These are phyloP conservation scores for Juglanconis oblonga DNA, from an alignment of 2,329 filamentous ascomycete species.

Conservation along the genomic window DNA sequence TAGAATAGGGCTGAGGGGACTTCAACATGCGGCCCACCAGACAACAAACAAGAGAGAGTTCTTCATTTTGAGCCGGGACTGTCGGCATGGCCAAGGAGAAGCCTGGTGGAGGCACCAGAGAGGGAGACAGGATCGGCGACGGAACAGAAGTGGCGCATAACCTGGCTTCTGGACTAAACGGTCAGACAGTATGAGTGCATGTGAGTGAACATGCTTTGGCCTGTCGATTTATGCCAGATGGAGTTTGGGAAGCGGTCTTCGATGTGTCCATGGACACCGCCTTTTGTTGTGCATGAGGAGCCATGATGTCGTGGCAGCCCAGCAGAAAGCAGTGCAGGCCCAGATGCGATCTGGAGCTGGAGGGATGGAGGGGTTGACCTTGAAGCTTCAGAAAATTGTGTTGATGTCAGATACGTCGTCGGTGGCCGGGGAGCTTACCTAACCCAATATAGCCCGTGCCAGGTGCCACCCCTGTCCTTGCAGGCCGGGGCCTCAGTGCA, in stretches of 20 bases:
- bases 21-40: not conserved
- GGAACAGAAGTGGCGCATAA: no score
- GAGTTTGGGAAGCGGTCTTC: not conserved
- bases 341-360: no score
- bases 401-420: not conserved
- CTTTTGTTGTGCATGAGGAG: not conserved
- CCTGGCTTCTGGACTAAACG: no score
- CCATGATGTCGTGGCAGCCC: not conserved
- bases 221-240: not conserved
- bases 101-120: no score
- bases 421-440: not conserved
- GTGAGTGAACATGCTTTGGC: not conserved
- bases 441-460: not conserved
- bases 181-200: no score
- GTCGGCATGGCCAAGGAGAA: not conserved
- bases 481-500: not conserved
- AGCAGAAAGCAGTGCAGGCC: not conserved
- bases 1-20: not conserved
- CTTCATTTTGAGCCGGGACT: not conserved
- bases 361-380: not conserved
- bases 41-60: not conserved
- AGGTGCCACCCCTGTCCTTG: not conserved
- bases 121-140: no score
- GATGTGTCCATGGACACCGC: not conserved
- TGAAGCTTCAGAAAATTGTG: not conserved